phyloP scores from a whole-genome alignment of 2,329 filamentous ascomycete species.

The Phyllosticta citribraziliensis region DNA sequence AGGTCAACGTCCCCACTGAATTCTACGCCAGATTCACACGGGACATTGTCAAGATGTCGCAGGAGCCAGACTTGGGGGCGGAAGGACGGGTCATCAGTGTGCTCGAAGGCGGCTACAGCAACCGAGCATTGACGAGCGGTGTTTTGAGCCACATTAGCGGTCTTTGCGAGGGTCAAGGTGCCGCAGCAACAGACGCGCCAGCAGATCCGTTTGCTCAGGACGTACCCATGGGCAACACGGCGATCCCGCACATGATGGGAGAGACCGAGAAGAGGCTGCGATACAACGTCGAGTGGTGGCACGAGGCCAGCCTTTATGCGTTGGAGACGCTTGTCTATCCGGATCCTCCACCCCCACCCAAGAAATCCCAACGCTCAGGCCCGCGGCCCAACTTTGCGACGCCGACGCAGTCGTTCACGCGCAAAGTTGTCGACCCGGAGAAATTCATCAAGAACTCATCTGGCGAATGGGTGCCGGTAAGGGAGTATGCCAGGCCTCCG shows the following conservation, averaged over 20 bases:
- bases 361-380: slow-evolving; percentile 49
- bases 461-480: slow-evolving; percentile 31
- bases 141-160: slow-evolving; percentile 85
- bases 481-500: slow-evolving; percentile 29
- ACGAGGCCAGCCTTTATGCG: slow-evolving; percentile 21
- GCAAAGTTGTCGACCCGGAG: slow-evolving; percentile 62
- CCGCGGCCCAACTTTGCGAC: slow-evolving; percentile 68
- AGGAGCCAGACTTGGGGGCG: slow-evolving; percentile 66
- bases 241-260: slow-evolving; percentile 30
- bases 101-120: slow-evolving; percentile 90
- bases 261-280: slow-evolving; percentile 18
- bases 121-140: slow-evolving; percentile 79
- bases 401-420: slow-evolving; percentile 77
- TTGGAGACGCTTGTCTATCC: slow-evolving; percentile 26
- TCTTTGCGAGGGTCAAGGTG: slow-evolving; percentile 49
- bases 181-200: background rate
- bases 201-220: background rate
- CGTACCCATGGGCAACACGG: slow-evolving; percentile 43
- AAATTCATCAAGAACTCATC: slow-evolving; percentile 54
- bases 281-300: slow-evolving; percentile 39
- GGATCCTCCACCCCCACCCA: slow-evolving; percentile 38
- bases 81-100: slow-evolving; percentile 87
- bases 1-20: slow-evolving; percentile 89
- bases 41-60: slow-evolving; percentile 72
- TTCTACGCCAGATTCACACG: slow-evolving; percentile 89